Evolutionary conservation across 345 rosid genomes (phyloP).

Genomic region (Cardamine occulta): DNA sequence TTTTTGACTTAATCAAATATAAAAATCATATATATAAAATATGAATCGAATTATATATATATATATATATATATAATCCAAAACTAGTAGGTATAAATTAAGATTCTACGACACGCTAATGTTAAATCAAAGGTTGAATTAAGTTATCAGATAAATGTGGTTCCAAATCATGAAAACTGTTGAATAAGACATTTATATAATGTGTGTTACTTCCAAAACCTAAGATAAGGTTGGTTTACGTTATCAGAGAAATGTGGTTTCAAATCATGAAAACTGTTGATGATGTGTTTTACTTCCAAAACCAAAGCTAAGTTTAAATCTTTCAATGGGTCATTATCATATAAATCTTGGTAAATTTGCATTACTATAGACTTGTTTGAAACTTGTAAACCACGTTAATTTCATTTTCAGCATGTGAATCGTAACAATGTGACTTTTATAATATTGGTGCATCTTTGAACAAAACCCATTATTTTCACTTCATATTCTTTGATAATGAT

Average conservation of each 20-base stretch:
- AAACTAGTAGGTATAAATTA: no score
- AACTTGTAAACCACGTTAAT: conserved; percentile 32
- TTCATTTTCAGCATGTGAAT: conserved; percentile 38
- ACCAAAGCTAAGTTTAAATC: background rate
- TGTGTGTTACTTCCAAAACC: conserved; percentile 9
- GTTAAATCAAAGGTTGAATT: conserved; percentile 23
- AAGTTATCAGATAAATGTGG: background rate
- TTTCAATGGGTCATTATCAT: conserved; percentile 33
- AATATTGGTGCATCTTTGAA: conserved; percentile 21
- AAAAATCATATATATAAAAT: background rate
- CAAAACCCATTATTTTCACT: conserved; percentile 7
- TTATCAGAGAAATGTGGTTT: no score
- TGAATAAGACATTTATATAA: conserved; percentile 18
- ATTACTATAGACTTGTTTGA: conserved; percentile 17
- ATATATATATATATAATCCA: background rate
- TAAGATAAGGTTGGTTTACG: background rate
- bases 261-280: no score
- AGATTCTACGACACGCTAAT: conserved; percentile 18
- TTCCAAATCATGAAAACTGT: conserved; percentile 14
- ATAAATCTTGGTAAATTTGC: conserved; percentile 39
- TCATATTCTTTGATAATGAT: conserved; percentile 30
- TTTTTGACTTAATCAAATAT: background rate
- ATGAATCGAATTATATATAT: background rate
- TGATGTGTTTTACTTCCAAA: no score
- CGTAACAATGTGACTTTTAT: conserved; percentile 30